phyloP scores from a whole-genome alignment of 176 grass and related monocot genomes.

The sorghum (Sorghum bicolor) region Sorghum_bicolor_NCBIv3 NC_012872.2:71121001-71121500 shows the following conservation, averaged over 20 bases:
- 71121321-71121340: neutral
- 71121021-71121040: neutral
- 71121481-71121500: neutral
- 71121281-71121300: neutral
- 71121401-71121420: neutral
- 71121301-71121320: neutral
- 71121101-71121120: neutral
- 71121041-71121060: neutral
- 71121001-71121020: neutral
- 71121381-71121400: neutral
- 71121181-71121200: neutral
- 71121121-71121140: neutral
- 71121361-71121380: neutral
- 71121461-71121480: neutral
- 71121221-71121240: too few relatives aligned
- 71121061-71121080: neutral
- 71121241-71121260: neutral
- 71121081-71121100: neutral
- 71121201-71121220: slow-evolving; percentile 5
- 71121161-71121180: slow-evolving; percentile 27
- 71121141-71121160: neutral
- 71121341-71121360: neutral
- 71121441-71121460: neutral
- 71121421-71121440: neutral
- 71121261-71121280: neutral